phyloP scores from a whole-genome alignment of 2,329 filamentous ascomycete genomes.

The Drechslerella coelobrocha region DNA sequence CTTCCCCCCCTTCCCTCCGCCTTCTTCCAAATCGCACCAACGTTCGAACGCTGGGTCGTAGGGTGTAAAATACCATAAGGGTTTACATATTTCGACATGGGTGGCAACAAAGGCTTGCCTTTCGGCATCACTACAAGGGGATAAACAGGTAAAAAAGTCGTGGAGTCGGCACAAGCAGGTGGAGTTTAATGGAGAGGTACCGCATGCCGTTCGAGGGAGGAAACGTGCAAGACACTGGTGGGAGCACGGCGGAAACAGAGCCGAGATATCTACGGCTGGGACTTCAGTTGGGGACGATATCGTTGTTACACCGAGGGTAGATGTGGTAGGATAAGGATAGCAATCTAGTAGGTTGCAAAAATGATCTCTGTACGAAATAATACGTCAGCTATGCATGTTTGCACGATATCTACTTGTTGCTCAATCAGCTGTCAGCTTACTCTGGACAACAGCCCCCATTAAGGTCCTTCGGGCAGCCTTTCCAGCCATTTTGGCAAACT shows the following conservation, averaged over 20 bases:
- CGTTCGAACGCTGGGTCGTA: constrained; percentile 37
- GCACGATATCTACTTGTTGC: neutral
- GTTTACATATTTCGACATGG: constrained; percentile 36
- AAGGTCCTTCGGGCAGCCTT: constrained; percentile 22
- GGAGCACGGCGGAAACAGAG: constrained; percentile 36
- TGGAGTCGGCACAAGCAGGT: constrained; percentile 43
- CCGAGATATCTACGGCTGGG: constrained; percentile 22
- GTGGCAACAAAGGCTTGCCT: constrained; percentile 15
- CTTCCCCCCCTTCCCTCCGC: constrained; percentile 20
- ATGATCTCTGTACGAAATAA: constrained; percentile 5
- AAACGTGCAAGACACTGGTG: constrained; percentile 39
- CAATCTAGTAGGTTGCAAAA: constrained; percentile 41
- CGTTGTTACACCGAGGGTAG: constrained; percentile 20
- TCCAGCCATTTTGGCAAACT: constrained; percentile 37
- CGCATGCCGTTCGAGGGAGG: constrained; percentile 19
- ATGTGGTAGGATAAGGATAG: constrained; percentile 14
- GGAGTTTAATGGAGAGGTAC: constrained; percentile 26
- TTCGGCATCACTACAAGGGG: constrained; percentile 15
- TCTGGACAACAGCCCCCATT: constrained; percentile 43
- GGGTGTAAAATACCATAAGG: constrained; percentile 38
- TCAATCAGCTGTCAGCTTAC: constrained; percentile 3
- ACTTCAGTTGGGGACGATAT: constrained; percentile 32
- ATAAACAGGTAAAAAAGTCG: constrained; percentile 33
- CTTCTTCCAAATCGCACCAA: constrained; percentile 40
- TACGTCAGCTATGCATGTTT: neutral